These are phyloP conservation scores for Cryphonectria parasitica DNA, from an alignment of 2,329 filamentous ascomycete genomes.

Conservation along the genomic window DNA sequence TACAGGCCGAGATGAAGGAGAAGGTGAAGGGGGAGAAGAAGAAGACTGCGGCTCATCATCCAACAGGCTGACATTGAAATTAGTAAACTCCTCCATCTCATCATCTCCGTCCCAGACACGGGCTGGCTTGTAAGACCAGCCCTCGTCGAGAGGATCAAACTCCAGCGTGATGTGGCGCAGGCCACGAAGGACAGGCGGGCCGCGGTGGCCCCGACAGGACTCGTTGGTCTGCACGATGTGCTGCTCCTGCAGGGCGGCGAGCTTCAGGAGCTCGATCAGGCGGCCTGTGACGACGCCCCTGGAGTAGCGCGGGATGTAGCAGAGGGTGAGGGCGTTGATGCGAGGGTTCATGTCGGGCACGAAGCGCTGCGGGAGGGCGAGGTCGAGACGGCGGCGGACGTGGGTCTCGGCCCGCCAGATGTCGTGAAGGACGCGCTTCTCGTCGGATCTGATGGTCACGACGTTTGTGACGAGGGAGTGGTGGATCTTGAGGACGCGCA, in stretches of 20 bases:
- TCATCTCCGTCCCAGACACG: slow-evolving; percentile 42
- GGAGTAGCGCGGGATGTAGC: slow-evolving; percentile 57
- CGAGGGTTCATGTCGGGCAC: slow-evolving; percentile 61
- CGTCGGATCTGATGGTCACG: slow-evolving; percentile 46
- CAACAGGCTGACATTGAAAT: slow-evolving; percentile 45
- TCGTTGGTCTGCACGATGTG: slow-evolving; percentile 41
- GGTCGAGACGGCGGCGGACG: slow-evolving; percentile 47
- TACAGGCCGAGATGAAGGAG: background rate
- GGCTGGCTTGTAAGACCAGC: slow-evolving; percentile 38
- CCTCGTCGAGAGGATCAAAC: slow-evolving; percentile 50
- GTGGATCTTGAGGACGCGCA: slow-evolving; percentile 58
- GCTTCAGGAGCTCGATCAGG: slow-evolving; percentile 52
- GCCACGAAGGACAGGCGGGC: slow-evolving; percentile 51
- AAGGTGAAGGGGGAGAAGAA: no score
- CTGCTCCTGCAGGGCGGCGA: slow-evolving; percentile 54
- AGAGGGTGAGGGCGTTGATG: slow-evolving; percentile 56
- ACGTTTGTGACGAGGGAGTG: slow-evolving; percentile 64
- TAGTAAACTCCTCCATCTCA: slow-evolving; percentile 47
- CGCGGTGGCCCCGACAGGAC: slow-evolving; percentile 38
- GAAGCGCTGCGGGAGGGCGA: slow-evolving; percentile 53
- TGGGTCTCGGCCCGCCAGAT: slow-evolving; percentile 50
- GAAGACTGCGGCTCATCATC: slow-evolving; percentile 17
- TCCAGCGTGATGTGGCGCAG: slow-evolving; percentile 60
- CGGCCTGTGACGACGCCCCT: slow-evolving; percentile 52
- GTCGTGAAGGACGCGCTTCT: slow-evolving; percentile 42